Base-by-base conservation (phyloP, 768 basidiomycete genomes). In the Pluteus cervinus region DNA sequence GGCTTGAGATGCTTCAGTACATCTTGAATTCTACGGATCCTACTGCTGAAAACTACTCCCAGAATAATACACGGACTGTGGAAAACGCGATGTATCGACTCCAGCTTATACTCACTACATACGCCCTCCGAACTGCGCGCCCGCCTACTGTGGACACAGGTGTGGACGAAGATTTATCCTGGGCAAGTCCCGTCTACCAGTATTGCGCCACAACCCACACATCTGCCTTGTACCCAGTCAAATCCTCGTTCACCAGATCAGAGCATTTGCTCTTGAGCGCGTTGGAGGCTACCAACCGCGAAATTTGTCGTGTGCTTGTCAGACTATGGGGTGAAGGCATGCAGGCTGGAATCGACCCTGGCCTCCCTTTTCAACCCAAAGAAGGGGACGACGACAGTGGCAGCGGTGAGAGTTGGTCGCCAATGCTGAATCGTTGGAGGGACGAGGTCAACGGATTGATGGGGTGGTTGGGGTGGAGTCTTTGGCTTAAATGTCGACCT, bases 401-500 rank as follows among this genome's bases (percentile, higher is more conserved):
- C 23, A n/a, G 25, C 18, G 7, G 17, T 12, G 38, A 29, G 8
- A 37, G 29, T 17, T 31, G 39, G 15, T 9, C 8, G 12, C 32
- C 32, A 16, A 18, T 61, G 28, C 24, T 55, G n/a, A 15, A 16
- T 8, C 23, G 35, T 4, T 76, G 74, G 74, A 48, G 37, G 6
- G 31, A 25, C 15, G 57, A 63, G 7, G 31, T 70, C 16, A 41
- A 55, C 5, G 42, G 33, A 3, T 45, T 77, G 15, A 70, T 75
- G 62, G 31, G 24, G 0, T 76, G 75, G 75, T 52, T 77, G 0
- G 75, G 69, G 42, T 78, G 75, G 75, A 62, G 53, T 25, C 50
- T 61, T 5, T 77, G 75, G 74, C 46, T 65, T 2, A 68, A 56
- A 30, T 76, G 75, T 35, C 52, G 49, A 3, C 73, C 74, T 18